Percentiles rank a stretch among this genome's conserved stretches.
phyloP scores from a whole-genome alignment of 371 early-diverging fungal genomes.

The Lichtheimia hyalospora region DNA sequence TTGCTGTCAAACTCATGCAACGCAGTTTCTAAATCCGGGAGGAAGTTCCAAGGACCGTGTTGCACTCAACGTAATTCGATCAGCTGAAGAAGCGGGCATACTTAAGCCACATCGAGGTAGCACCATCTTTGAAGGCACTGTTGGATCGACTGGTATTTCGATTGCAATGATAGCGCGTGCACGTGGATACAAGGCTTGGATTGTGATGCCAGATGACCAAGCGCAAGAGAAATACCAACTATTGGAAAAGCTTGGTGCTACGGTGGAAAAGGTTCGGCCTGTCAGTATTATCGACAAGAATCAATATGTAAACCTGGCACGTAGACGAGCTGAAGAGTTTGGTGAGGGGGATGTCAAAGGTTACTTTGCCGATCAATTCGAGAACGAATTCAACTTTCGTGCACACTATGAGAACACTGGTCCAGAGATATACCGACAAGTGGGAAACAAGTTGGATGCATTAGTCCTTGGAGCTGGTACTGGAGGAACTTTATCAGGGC shows the following conservation, averaged over 20 bases:
- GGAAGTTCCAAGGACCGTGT: constrained; percentile 95
- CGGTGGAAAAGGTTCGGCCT: constrained; percentile 90
- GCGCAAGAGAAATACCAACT: constrained; percentile 88
- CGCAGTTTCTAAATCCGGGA: constrained; percentile 86
- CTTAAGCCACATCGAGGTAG: constrained; percentile 67
- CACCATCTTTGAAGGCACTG: constrained; percentile 94
- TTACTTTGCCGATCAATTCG: constrained; percentile 93
- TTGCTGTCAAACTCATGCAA: no score
- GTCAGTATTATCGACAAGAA: constrained; percentile 89
- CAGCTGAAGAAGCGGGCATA: constrained; percentile 70
- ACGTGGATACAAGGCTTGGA: constrained; percentile 87
- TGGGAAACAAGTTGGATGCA: constrained; percentile 71
- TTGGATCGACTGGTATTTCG: constrained; percentile 86
- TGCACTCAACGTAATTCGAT: constrained; percentile 81
- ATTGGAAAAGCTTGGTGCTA: constrained; percentile 83
- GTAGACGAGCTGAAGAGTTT: constrained; percentile 72
- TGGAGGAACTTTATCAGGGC: constrained; percentile 93
- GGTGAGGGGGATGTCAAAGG: constrained; percentile 41
- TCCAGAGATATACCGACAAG: constrained; percentile 85
- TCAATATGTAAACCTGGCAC: constrained; percentile 91
- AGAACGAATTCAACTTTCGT: constrained; percentile 82
- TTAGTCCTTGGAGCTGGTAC: constrained; percentile 91
- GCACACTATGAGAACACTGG: constrained; percentile 86
- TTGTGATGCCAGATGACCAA: constrained; percentile 96
- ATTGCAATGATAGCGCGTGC: constrained; percentile 83